Evolutionary conservation across 495 filamentous ascomycete genomes (phyloP).

Genomic region (Neurospora sp.): DNA sequence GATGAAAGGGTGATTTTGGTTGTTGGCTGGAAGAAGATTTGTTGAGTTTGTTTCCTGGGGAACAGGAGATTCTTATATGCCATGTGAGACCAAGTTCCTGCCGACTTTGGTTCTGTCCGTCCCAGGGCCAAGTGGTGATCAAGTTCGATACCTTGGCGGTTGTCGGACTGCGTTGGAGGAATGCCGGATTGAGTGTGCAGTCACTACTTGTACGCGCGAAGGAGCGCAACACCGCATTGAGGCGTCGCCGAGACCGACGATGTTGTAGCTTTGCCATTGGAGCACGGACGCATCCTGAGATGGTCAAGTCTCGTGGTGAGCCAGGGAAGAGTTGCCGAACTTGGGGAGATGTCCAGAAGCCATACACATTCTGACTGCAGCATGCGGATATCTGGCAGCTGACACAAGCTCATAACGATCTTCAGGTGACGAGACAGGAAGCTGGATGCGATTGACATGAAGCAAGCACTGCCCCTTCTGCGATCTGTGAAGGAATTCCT

Average conservation of each 20-base stretch:
- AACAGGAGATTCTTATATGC: background rate
- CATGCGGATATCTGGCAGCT: background rate
- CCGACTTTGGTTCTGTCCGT: background rate
- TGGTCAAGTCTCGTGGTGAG: background rate
- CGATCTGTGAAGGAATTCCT: background rate
- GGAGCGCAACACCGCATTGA: background rate
- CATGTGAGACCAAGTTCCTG: background rate
- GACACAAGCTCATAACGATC: background rate
- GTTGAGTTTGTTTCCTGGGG: background rate
- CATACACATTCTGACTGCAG: background rate
- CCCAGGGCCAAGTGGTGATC: background rate
- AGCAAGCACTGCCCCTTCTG: background rate
- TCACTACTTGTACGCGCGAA: background rate
- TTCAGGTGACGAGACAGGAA: background rate
- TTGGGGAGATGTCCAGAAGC: background rate
- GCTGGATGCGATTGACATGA: background rate
- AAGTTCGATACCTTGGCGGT: conserved; percentile 5
- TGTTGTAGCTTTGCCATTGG: background rate
- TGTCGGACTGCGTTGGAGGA: conserved; percentile 39
- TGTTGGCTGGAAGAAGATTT: background rate
- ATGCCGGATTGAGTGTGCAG: conserved; percentile 26
- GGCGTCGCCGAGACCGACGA: background rate
- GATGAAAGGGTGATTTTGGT: background rate
- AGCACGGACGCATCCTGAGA: background rate
- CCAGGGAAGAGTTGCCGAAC: background rate